Evolutionary conservation across 2,329 filamentous ascomycete species (phyloP).

Genomic region (Fusarium sp.): DNA sequence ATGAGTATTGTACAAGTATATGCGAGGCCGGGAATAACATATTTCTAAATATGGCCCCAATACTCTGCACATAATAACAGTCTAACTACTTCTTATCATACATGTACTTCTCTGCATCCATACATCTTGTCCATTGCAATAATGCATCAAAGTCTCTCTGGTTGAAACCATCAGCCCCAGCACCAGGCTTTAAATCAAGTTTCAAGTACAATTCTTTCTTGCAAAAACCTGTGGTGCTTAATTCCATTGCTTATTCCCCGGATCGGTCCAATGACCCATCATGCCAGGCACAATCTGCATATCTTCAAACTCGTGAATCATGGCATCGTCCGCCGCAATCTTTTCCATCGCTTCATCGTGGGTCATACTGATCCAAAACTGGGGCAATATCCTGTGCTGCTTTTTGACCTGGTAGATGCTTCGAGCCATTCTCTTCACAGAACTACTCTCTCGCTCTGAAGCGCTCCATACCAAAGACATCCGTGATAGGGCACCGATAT

Average conservation of each 20-base stretch:
- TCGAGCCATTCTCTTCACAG: conserved; percentile 82
- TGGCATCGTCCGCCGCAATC: conserved; percentile 66
- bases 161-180: neutral
- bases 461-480: conserved; percentile 78
- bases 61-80: neutral
- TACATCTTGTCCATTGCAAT: neutral
- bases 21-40: neutral
- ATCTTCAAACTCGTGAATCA: conserved; percentile 66
- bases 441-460: conserved; percentile 72
- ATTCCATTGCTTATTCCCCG: neutral
- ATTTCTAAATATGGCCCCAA: neutral
- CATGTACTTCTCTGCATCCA: neutral
- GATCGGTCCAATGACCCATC: conserved; percentile 11
- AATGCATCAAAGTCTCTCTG: neutral
- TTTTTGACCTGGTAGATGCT: conserved; percentile 73
- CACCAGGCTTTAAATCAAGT: neutral
- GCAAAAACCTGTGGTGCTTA: neutral
- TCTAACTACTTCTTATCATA: neutral
- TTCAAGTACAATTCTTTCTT: neutral
- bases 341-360: conserved; percentile 65
- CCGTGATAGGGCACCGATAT: conserved; percentile 77
- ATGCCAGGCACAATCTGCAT: conserved; percentile 35
- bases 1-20: neutral
- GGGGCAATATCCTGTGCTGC: conserved; percentile 61
- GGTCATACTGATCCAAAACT: conserved; percentile 64